A percentile compares a stretch with the other conserved stretches of the same genome.
Evolutionary conservation across 2,329 filamentous ascomycete species (phyloP).

Genomic region (Colletotrichum spinosum): DNA sequence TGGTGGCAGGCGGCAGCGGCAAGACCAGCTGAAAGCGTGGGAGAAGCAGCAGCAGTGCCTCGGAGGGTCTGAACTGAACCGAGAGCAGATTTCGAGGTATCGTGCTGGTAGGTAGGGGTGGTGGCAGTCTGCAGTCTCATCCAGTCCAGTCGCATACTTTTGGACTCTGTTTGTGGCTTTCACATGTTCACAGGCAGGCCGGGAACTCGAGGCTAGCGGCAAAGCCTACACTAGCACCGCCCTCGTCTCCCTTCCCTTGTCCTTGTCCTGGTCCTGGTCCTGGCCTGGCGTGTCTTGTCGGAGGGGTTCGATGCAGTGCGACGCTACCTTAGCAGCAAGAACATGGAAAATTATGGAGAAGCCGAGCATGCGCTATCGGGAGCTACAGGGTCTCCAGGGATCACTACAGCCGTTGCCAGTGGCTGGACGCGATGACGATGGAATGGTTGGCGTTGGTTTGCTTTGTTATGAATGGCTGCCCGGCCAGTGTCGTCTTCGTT

Average conservation of each 20-base stretch:
- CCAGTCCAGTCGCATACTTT: not conserved
- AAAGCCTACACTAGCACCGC: slow-evolving; percentile 21
- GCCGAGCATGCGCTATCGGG: slow-evolving; percentile 34
- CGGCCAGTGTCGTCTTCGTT: not conserved
- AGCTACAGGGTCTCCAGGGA: slow-evolving; percentile 20
- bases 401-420: slow-evolving; percentile 24
- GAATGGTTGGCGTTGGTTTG: slow-evolving; percentile 15
- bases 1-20: slow-evolving; percentile 18
- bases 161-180: slow-evolving; percentile 30
- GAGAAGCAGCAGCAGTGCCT: not conserved
- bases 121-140: not conserved
- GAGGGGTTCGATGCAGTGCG: slow-evolving; percentile 34
- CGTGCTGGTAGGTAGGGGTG: slow-evolving; percentile 2
- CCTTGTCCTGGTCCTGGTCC: slow-evolving; percentile 2
- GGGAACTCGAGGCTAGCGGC: slow-evolving; percentile 23
- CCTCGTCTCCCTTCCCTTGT: slow-evolving; percentile 30
- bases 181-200: slow-evolving; percentile 36
- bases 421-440: slow-evolving; percentile 23
- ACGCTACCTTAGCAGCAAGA: slow-evolving; percentile 28
- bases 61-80: slow-evolving; percentile 30
- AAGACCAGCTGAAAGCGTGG: slow-evolving; percentile 1
- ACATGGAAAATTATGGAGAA: slow-evolving; percentile 25
- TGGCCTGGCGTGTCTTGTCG: slow-evolving; percentile 10
- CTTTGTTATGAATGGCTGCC: slow-evolving; percentile 20
- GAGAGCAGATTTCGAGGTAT: slow-evolving; percentile 5